phyloP scores from a whole-genome alignment of 768 basidiomycete genomes.

The Russula compacta region DNA sequence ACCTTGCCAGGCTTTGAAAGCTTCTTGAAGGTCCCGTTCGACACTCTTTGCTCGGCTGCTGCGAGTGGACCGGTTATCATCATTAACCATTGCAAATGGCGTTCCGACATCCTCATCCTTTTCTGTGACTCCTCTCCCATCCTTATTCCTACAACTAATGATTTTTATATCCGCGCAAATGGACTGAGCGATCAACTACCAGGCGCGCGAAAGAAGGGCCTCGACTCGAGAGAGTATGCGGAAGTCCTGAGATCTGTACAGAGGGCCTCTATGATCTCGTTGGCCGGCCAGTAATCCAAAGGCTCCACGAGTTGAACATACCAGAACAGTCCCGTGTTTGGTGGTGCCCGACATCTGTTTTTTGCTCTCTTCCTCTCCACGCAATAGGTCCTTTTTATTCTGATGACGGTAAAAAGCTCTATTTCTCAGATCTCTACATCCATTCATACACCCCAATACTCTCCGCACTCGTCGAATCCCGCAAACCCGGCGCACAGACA shows the following conservation, averaged over 20 bases:
- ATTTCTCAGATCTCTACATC: slow-evolving; percentile 8
- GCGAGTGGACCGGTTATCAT: background rate
- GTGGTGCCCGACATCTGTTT: slow-evolving; percentile 16
- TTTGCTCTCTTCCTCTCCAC: slow-evolving; percentile 7
- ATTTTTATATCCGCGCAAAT: background rate
- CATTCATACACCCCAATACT: background rate
- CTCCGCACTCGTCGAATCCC: background rate
- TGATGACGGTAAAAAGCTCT: background rate
- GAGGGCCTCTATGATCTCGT: background rate
- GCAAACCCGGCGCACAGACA: background rate
- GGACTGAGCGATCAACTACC: background rate
- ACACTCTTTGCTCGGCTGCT: background rate
- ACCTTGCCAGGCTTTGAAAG: background rate
- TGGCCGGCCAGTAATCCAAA: slow-evolving; percentile 1
- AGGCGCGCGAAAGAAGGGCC: background rate
- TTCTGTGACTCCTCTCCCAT: slow-evolving; percentile 45
- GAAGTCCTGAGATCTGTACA: background rate
- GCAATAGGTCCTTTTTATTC: slow-evolving; percentile 3
- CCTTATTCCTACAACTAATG: slow-evolving; percentile 13
- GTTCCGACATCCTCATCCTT: background rate
- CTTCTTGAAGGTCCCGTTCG: background rate
- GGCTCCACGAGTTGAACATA: background rate
- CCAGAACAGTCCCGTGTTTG: slow-evolving; percentile 9
- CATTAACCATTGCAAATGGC: background rate
- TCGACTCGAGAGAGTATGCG: background rate